Conservation (phyloP, 2,329 filamentous ascomycete species). For the Chrysoporthe deuterocubensis region DNA sequence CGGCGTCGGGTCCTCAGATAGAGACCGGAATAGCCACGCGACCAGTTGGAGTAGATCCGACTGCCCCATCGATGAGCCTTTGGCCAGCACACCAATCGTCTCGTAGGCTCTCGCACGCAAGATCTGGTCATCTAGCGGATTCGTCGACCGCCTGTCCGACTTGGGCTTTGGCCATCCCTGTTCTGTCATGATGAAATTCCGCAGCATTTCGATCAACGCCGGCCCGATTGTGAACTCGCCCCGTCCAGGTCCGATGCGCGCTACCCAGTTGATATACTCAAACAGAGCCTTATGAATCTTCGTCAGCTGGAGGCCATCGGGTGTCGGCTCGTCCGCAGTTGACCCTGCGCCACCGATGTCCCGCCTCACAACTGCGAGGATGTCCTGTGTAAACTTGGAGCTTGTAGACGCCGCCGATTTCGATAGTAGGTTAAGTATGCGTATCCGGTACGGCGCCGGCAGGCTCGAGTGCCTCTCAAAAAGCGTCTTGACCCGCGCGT, state of each 20-base stretch:
- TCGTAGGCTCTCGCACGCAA: constrained; percentile 86
- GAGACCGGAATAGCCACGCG: constrained; percentile 79
- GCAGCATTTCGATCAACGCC: constrained; percentile 69
- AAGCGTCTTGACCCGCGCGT: constrained; percentile 64
- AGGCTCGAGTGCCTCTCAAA: constrained; percentile 76
- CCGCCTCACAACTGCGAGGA: constrained; percentile 72
- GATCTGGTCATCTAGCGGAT: constrained; percentile 61
- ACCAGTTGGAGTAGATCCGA: constrained; percentile 59
- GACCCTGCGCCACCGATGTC: constrained; percentile 52
- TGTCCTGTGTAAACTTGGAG: constrained; percentile 62
- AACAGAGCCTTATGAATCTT: constrained; percentile 85
- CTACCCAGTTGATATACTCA: constrained; percentile 84
- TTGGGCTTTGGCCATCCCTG: constrained; percentile 79
- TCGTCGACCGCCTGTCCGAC: constrained; percentile 30
- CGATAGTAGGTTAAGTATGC: constrained; percentile 74
- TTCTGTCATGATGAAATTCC: constrained; percentile 69
- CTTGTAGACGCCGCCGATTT: constrained; percentile 74
- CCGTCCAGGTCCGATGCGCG: constrained; percentile 67
- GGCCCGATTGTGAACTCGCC: constrained; percentile 69
- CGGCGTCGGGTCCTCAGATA: constrained; percentile 77
- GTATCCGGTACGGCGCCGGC: constrained; percentile 74
- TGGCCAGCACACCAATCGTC: constrained; percentile 81
- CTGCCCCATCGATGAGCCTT: constrained; percentile 62
- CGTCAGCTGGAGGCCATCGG: constrained; percentile 70
- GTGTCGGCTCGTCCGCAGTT: constrained; percentile 34